phyloP scores from a whole-genome alignment of 306 rosid genomes.

The Sicyos edulis region DNA sequence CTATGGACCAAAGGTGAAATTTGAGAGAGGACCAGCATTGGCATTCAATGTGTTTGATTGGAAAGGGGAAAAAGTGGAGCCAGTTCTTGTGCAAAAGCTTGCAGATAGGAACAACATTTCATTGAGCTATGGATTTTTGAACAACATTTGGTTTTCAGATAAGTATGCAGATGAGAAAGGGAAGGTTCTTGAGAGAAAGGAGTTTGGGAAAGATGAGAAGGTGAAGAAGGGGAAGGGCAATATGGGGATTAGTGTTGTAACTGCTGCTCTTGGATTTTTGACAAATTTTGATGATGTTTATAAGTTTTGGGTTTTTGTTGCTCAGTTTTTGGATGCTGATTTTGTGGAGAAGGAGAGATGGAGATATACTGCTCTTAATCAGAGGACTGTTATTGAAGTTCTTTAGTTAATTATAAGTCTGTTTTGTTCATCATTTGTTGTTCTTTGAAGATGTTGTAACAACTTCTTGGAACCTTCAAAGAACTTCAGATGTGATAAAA shows the following conservation, averaged over 20 bases:
- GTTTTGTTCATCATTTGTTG: too few species aligned
- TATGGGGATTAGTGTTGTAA: conserved; percentile 64
- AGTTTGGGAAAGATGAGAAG: conserved; percentile 23
- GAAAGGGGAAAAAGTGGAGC: conserved; percentile 89
- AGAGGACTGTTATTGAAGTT: conserved; percentile 61
- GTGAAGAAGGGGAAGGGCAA: conserved; percentile 31
- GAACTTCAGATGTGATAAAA: too few species aligned
- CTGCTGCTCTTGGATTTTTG: conserved; percentile 78
- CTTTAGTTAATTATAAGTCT: neutral
- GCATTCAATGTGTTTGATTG: conserved; percentile 89
- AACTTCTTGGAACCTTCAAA: too few species aligned
- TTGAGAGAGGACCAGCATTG: conserved; percentile 78
- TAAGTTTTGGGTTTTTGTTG: conserved; percentile 83
- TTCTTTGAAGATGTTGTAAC: too few species aligned
- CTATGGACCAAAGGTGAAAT: conserved; percentile 77
- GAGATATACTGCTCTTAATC: conserved; percentile 88
- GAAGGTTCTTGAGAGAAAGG: conserved; percentile 43
- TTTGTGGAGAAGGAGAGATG: conserved; percentile 92
- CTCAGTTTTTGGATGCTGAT: conserved; percentile 85
- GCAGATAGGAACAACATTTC: conserved; percentile 82
- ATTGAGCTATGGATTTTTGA: conserved; percentile 62
- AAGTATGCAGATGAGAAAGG: conserved; percentile 62
- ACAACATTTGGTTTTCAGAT: conserved; percentile 66
- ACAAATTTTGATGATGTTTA: conserved; percentile 71
- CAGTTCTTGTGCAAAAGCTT: conserved; percentile 80